These are phyloP conservation scores for Microthlaspi erraticum DNA, from an alignment of 345 rosid species.

Conservation along the genomic window DNA sequence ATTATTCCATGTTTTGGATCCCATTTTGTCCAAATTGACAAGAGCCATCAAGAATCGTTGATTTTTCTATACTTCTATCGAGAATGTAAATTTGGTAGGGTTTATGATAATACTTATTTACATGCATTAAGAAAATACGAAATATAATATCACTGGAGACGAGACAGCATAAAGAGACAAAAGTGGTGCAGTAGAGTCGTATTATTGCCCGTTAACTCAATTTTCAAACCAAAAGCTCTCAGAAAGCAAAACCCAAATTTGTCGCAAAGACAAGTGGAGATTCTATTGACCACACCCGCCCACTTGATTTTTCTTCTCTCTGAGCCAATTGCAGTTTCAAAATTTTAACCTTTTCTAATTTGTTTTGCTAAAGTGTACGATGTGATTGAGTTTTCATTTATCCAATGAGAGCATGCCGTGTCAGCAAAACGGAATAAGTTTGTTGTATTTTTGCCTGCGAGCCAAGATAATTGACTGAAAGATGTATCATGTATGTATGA, in stretches of 20 bases:
- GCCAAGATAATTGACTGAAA: slow-evolving; percentile 33
- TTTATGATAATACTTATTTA: slow-evolving; percentile 12
- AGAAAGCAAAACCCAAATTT: slow-evolving; percentile 36
- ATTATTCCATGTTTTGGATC: slow-evolving; percentile 6
- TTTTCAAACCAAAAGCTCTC: slow-evolving; percentile 46
- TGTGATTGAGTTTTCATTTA: slow-evolving; percentile 35
- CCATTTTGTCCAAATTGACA: neutral
- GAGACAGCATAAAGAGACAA: slow-evolving; percentile 40
- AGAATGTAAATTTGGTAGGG: slow-evolving; percentile 8
- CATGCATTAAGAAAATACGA: neutral
- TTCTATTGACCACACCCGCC: slow-evolving; percentile 45
- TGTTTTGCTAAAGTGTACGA: slow-evolving; percentile 40
- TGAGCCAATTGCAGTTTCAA: slow-evolving; percentile 31
- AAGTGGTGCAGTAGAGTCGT: slow-evolving; percentile 31
- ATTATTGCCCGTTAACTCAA: slow-evolving; percentile 40
- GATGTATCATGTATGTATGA: slow-evolving; percentile 19
- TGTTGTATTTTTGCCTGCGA: slow-evolving; percentile 34
- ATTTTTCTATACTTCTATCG: slow-evolving; percentile 18
- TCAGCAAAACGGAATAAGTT: slow-evolving; percentile 41
- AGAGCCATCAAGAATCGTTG: slow-evolving; percentile 19
- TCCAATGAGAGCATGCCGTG: slow-evolving; percentile 38
- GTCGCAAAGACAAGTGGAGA: slow-evolving; percentile 45
- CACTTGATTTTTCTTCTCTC: slow-evolving; percentile 33
- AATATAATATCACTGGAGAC: slow-evolving; percentile 27
- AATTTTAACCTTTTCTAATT: neutral